phyloP scores from a whole-genome alignment of 768 basidiomycete species.

The Lactarius quietus region DNA sequence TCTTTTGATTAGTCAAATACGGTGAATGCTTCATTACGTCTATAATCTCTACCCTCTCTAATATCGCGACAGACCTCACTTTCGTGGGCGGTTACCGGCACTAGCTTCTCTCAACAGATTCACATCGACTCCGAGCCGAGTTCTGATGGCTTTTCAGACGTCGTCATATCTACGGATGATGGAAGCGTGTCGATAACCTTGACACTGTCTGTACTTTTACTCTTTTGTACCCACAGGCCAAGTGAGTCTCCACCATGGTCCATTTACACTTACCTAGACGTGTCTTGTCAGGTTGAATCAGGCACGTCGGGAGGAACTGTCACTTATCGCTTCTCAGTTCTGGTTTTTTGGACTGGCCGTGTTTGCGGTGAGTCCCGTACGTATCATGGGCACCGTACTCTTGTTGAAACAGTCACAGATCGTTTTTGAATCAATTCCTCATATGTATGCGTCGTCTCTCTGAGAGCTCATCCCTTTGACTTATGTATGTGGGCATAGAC shows the following conservation, averaged over 20 bases:
- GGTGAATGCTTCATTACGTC: not conserved
- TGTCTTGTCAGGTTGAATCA: conserved; percentile 12
- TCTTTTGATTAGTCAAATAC: not conserved
- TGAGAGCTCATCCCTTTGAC: not conserved
- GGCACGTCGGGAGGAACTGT: conserved; percentile 18
- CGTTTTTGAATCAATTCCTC: conserved; percentile 50
- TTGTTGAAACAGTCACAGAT: conserved; percentile 31
- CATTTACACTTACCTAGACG: not conserved
- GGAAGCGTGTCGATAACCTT: conserved; percentile 4
- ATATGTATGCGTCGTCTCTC: conserved; percentile 38
- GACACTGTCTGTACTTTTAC: conserved; percentile 12
- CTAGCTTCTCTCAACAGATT: not conserved
- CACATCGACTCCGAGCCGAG: conserved; percentile 3
- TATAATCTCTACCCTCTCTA: not conserved
- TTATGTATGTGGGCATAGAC: conserved; percentile 31
- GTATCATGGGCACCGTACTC: not conserved
- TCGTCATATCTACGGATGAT: conserved; percentile 6
- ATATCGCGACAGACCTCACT: not conserved
- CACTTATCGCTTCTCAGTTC: conserved; percentile 24
- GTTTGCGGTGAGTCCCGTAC: conserved; percentile 20
- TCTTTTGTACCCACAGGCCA: conserved; percentile 18
- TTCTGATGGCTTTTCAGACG: conserved; percentile 1
- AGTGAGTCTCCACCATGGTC: conserved; percentile 2
- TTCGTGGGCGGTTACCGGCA: not conserved
- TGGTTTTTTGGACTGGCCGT: conserved; percentile 26